These are phyloP conservation scores for Debaryomyces castellii DNA, from an alignment of 805 yeast genomes.

Conservation along the genomic window DNA sequence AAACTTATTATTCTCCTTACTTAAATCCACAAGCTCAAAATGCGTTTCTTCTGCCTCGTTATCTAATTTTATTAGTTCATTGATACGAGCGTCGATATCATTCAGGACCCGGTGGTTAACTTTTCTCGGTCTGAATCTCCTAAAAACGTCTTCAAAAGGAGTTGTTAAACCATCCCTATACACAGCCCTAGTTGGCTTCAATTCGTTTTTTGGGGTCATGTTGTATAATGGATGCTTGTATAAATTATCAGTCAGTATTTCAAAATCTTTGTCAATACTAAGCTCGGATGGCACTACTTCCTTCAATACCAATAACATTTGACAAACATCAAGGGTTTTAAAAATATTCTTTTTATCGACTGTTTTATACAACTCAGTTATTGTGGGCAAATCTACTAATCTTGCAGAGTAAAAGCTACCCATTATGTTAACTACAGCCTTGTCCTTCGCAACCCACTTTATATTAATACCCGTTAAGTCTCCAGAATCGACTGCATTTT, in stretches of 20 bases:
- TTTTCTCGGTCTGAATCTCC: constrained; percentile 69
- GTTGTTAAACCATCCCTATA: constrained; percentile 81
- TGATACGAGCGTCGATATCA: constrained; percentile 75
- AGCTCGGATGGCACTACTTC: constrained; percentile 39
- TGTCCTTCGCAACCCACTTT: constrained; percentile 78
- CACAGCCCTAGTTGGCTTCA: constrained; percentile 45
- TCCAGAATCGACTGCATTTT: constrained; percentile 73
- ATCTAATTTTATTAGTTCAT: constrained; percentile 71
- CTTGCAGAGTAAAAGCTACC: constrained; percentile 77
- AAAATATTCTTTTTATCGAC: constrained; percentile 85
- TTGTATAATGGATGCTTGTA: constrained; percentile 42
- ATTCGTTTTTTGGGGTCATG: constrained; percentile 33
- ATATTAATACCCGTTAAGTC: constrained; percentile 71
- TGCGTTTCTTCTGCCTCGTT: constrained; percentile 79
- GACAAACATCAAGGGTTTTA: constrained; percentile 83
- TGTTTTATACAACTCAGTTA: constrained; percentile 84
- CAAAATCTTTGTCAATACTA: constrained; percentile 48
- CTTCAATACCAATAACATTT: constrained; percentile 75
- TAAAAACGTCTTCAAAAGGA: constrained; percentile 70
- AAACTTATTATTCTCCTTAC: constrained; percentile 23
- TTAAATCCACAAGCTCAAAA: constrained; percentile 68
- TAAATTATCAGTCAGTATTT: constrained; percentile 33
- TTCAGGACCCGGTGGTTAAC: constrained; percentile 71
- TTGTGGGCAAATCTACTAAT: constrained; percentile 84
- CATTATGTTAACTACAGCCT: constrained; percentile 74